Evolutionary conservation across 495 filamentous ascomycete species (phyloP).

Genomic region (Aspergillus wentii): DNA sequence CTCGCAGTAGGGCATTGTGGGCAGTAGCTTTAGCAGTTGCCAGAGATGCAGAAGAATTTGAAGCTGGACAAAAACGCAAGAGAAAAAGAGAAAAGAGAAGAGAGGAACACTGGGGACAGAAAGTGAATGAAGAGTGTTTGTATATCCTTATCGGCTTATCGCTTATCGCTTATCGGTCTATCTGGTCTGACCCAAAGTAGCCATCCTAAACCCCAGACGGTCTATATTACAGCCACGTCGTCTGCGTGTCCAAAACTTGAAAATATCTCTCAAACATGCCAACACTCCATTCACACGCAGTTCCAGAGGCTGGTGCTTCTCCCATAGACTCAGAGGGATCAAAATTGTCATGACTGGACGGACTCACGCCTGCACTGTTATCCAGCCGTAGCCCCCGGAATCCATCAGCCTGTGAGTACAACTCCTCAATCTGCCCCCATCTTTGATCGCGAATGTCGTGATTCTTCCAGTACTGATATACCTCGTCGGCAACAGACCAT

Average conservation of each 20-base stretch:
- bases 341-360: not conserved
- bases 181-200: no score
- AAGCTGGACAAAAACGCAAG: not conserved
- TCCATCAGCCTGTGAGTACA: conserved; percentile 8
- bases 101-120: not conserved
- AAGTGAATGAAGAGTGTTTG: no score
- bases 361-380: no score
- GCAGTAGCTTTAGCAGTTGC: not conserved
- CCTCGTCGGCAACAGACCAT: conserved; percentile 11
- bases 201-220: no score
- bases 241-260: no score
- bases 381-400: no score
- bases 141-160: no score
- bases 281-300: conserved; percentile 16
- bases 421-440: conserved; percentile 13
- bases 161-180: no score
- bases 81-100: not conserved
- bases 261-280: conserved; percentile 12
- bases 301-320: conserved; percentile 11
- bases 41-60: no score
- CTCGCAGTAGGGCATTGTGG: not conserved
- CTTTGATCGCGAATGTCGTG: conserved; percentile 2
- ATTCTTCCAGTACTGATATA: conserved; percentile 14
- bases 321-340: not conserved
- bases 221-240: no score